Percentiles rank a stretch among this genome's conserved stretches.
These are phyloP conservation scores for Tolypocladium tundrense DNA, from an alignment of 2,329 filamentous ascomycete species.

Conservation along the genomic window DNA sequence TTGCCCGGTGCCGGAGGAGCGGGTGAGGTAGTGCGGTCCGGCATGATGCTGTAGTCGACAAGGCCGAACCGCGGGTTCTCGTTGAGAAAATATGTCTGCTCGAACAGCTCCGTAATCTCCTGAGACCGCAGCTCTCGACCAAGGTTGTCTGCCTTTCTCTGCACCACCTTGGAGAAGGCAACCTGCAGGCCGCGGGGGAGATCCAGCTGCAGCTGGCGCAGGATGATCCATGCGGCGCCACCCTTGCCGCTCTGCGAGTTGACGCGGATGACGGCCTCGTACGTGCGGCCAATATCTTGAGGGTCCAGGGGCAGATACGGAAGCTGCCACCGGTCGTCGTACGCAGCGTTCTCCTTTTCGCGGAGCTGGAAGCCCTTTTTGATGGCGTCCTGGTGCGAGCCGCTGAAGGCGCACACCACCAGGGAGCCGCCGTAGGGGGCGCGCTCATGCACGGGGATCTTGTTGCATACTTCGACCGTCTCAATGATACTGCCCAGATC, in stretches of 20 bases:
- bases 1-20: conserved; percentile 57
- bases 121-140: conserved; percentile 73
- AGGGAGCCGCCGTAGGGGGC: conserved; percentile 86
- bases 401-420: conserved; percentile 86
- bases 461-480: conserved; percentile 83
- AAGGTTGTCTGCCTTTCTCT: conserved; percentile 67
- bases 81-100: conserved; percentile 75
- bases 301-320: conserved; percentile 92
- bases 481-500: conserved; percentile 80
- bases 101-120: conserved; percentile 84
- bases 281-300: conserved; percentile 87
- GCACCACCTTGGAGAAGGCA: conserved; percentile 81
- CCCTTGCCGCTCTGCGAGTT: conserved; percentile 96
- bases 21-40: conserved; percentile 71
- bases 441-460: conserved; percentile 84
- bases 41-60: conserved; percentile 83
- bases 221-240: conserved; percentile 88
- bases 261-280: conserved; percentile 95
- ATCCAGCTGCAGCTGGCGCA: conserved; percentile 80
- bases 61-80: conserved; percentile 77
- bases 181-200: conserved; percentile 86
- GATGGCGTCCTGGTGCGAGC: conserved; percentile 90
- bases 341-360: conserved; percentile 44
- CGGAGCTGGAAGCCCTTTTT: conserved; percentile 80
- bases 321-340: conserved; percentile 68